Base-by-base conservation (phyloP, 805 yeast species). In the Saccharomycopsis selenospora region DNA sequence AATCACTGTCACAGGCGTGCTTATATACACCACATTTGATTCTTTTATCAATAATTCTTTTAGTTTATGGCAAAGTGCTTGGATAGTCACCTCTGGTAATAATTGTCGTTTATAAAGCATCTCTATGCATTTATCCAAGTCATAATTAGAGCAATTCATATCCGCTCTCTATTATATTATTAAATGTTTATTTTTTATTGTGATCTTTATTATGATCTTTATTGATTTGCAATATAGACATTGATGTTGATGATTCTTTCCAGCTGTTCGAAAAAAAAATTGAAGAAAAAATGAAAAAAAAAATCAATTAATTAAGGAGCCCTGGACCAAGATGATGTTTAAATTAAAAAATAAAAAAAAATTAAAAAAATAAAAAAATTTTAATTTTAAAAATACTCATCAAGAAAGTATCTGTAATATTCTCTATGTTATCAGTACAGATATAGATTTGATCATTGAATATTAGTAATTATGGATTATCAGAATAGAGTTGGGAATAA, bases 401-500 rank as follows among this genome's bases (percentile, higher is more conserved):
- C n/a, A n/a, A n/a, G n/a, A n/a, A n/a, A n/a, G n/a, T n/a, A n/a
- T n/a, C n/a, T n/a, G n/a, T n/a, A n/a, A n/a, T n/a, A n/a, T n/a
- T n/a, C n/a, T n/a, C n/a, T n/a, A n/a, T n/a, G n/a, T n/a, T n/a
- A n/a, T n/a, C n/a, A n/a, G n/a, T n/a, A n/a, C n/a, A n/a, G n/a
- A n/a, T n/a, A n/a, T n/a, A n/a, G n/a, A n/a, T n/a, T n/a, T n/a
- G n/a, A n/a, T n/a, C n/a, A n/a, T n/a, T n/a, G n/a, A n/a, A n/a
- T n/a, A n/a, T n/a, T n/a, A n/a, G n/a, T n/a, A n/a, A n/a, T n/a
- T 11, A 89, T 89, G 97, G 96, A 89, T 63, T 86, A 86, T 60
- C 90, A 87, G 54, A 85, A 85, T 56, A 67, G 96, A 58, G 95
- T 85, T 2, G 96, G 96, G 41, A 83, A 95, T 4, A 89, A 89